These are phyloP conservation scores for Babesia microti DNA, from an alignment of 169 alveolate genomes.

Conservation along the genomic window DNA sequence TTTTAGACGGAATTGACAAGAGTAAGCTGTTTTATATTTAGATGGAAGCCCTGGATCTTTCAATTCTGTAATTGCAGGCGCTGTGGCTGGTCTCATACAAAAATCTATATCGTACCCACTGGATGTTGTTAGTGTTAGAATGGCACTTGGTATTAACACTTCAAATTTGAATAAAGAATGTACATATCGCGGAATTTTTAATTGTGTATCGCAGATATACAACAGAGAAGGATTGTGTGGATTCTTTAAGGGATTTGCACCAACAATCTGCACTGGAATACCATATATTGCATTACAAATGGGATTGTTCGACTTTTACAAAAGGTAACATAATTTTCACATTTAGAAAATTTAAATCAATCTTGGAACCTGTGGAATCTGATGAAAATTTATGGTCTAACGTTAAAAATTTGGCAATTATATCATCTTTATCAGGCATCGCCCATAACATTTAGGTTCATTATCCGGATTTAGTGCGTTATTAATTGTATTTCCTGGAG, in stretches of 20 bases:
- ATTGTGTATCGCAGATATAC: conserved; percentile 52
- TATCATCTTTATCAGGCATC: conserved; percentile 39
- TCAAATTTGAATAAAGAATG: conserved; percentile 35
- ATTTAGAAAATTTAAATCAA: too few relatives aligned
- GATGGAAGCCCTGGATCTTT: conserved; percentile 14
- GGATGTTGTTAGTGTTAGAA: conserved; percentile 69
- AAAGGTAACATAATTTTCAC: too few relatives aligned
- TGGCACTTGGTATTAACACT: conserved; percentile 72
- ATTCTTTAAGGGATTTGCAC: conserved; percentile 65
- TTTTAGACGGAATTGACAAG: conserved; percentile 16
- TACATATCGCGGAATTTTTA: conserved; percentile 40
- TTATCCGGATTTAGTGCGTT: conserved; percentile 48
- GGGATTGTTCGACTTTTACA: conserved; percentile 64
- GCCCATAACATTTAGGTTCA: too few relatives aligned
- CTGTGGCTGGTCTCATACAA: conserved; percentile 68
- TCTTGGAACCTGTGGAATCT: conserved; percentile 1
- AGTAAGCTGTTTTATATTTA: background rate
- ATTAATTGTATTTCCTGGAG: conserved; percentile 54
- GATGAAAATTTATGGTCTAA: conserved; percentile 11
- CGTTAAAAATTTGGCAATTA: conserved; percentile 37
- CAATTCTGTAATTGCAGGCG: conserved; percentile 63
- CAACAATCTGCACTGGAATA: conserved; percentile 68
- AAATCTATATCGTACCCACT: conserved; percentile 67
- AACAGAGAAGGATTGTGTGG: conserved; percentile 69
- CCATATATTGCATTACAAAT: conserved; percentile 75